phyloP scores from a whole-genome alignment of 768 basidiomycete species.

The Tricholoma flavovirens region DNA sequence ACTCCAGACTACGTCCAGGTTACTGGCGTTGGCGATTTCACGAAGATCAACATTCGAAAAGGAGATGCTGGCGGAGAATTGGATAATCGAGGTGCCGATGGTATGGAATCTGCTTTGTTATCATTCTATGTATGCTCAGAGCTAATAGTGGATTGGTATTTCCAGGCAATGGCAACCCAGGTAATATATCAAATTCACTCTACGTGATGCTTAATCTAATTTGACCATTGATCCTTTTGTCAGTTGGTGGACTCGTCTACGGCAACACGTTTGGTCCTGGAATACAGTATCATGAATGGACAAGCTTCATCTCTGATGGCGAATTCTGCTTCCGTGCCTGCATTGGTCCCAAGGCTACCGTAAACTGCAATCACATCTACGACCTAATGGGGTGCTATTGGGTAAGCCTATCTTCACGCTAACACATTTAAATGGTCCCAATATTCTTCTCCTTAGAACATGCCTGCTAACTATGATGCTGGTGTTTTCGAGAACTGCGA shows the following conservation, averaged over 20 bases:
- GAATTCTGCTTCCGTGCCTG: conserved; percentile 75
- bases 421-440: background rate
- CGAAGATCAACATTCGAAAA: conserved; percentile 50
- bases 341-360: conserved; percentile 47
- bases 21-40: conserved; percentile 64
- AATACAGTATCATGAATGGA: conserved; percentile 75
- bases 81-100: conserved; percentile 67
- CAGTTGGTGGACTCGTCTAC: conserved; percentile 68
- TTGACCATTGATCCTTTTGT: conserved; percentile 11
- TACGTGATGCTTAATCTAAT: background rate
- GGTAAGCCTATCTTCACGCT: conserved; percentile 24
- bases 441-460: conserved; percentile 46
- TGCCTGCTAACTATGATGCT: conserved; percentile 60
- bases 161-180: conserved; percentile 40
- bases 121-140: background rate
- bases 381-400: conserved; percentile 61
- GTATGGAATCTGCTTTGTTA: conserved; percentile 11
- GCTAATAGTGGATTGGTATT: background rate
- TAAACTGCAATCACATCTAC: conserved; percentile 73
- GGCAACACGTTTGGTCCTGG: conserved; percentile 50
- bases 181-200: conserved; percentile 18
- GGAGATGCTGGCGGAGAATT: conserved; percentile 67
- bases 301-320: conserved; percentile 66
- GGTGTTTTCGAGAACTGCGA: conserved; percentile 63
- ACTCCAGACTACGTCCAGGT: conserved; percentile 61